Percentiles rank a stretch among this genome's conserved stretches.
Conservation (phyloP, 2,329 filamentous ascomycete genomes). For the Ilyonectria sp. region DNA sequence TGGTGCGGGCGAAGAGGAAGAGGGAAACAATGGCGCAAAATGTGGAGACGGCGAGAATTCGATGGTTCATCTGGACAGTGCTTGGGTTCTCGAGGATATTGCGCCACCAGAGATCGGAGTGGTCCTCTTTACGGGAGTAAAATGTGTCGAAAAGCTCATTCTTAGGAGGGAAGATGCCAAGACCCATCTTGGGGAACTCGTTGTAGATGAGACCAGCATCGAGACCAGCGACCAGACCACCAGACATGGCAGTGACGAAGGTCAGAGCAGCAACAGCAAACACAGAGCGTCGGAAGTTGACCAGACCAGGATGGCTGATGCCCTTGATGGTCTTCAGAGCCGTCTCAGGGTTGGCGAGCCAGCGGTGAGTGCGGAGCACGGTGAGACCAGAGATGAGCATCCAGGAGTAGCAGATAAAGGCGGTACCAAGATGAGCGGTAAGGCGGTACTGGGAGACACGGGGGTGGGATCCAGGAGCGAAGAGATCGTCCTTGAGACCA, state of each 20-base stretch:
- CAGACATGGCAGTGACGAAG: constrained; percentile 93
- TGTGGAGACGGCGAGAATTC: constrained; percentile 90
- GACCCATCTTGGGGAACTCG: constrained; percentile 96
- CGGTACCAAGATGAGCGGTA: constrained; percentile 89
- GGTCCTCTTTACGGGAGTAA: constrained; percentile 85
- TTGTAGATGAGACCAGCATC: constrained; percentile 99
- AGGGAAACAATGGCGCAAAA: constrained; percentile 86
- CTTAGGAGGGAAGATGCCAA: constrained; percentile 84
- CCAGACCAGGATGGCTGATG: constrained; percentile 78
- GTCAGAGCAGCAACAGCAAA: constrained; percentile 81
- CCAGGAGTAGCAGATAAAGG: constrained; percentile 92
- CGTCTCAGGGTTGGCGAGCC: constrained; percentile 77
- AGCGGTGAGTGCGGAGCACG: constrained; percentile 83
- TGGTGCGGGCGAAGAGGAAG: constrained; percentile 84
- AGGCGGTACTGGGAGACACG: constrained; percentile 96
- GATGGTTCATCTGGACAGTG: constrained; percentile 95
- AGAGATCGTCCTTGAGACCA: constrained; percentile 94
- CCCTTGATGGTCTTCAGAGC: constrained; percentile 73
- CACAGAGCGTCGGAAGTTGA: constrained; percentile 80
- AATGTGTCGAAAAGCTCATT: constrained; percentile 88
- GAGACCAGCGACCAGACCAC: constrained; percentile 92
- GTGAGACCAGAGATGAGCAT: constrained; percentile 93
- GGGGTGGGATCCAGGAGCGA: constrained; percentile 90
- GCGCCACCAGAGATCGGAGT: constrained; percentile 92
- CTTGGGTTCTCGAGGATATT: constrained; percentile 98